Base-by-base conservation (phyloP, 257 asterid species). In the Cinchona pubescens region DNA sequence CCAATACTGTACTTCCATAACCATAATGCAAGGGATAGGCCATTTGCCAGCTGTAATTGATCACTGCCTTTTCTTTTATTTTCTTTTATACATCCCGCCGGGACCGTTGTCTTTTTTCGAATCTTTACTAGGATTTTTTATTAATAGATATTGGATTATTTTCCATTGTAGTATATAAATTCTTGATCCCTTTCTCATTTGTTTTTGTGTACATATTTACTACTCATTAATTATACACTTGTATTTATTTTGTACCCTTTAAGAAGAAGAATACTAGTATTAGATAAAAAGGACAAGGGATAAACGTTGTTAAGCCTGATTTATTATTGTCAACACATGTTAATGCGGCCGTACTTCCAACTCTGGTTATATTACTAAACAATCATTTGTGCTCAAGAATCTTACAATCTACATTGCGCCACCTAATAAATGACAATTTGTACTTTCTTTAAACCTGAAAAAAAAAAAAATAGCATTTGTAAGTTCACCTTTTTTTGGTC, bases 21-120 rank as follows among this genome's bases (percentile, higher is more conserved):
- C 21, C 43, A 56, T 76, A 75, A 59, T 71, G 70, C 66, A 62
- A 19, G 37, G 56, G 58, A 75, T 76, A 75, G 61, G 85, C 80
- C 84, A 76, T 80, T 25, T 72, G 79, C 86, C 87, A 87, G 85
- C 88, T 84, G 85, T 82, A 75, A 27, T 59, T 62, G 79, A 84
- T 85, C 87, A 65, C 80, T 75, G 66, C 59, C 71, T 66, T 53
- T 66, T 80, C 40, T 29, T 75, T 13, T 75, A 0, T 53, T 29
- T 18, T 27, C 5, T 46, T 62, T 61, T 76, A 34, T 61, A 3
- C n/a, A n/a, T n/a, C n/a, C n/a, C n/a, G n/a, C n/a, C n/a, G n/a
- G n/a, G n/a, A n/a, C n/a, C n/a, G n/a, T n/a, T n/a, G 7, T 61
- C 18, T 16, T 4, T 49, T 49, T 51, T 51, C 12, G 64, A 58